These are phyloP conservation scores for Lasiosphaeria ovina DNA, from an alignment of 495 filamentous ascomycete genomes.

Conservation along the genomic window DNA sequence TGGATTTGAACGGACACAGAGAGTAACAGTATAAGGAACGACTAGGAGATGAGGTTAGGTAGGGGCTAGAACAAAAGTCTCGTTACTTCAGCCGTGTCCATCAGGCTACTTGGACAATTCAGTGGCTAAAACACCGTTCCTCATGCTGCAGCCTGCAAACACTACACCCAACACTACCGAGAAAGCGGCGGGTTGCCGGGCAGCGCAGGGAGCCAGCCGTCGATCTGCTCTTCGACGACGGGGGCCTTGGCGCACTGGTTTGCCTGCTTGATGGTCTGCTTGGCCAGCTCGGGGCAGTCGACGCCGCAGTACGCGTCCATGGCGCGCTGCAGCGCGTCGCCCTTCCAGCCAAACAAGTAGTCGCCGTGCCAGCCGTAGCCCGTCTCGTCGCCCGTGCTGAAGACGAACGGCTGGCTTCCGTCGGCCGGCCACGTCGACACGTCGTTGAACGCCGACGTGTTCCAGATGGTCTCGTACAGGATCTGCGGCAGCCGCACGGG, in stretches of 20 bases:
- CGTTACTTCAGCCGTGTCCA: no score
- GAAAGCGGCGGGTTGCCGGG: conserved; percentile 5
- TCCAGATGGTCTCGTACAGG: conserved; percentile 42
- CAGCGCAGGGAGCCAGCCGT: conserved; percentile 25
- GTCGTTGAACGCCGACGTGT: conserved; percentile 37
- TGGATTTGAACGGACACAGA: no score
- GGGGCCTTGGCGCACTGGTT: conserved; percentile 32
- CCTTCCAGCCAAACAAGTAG: conserved; percentile 40
- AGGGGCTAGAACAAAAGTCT: no score
- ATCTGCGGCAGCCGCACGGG: conserved; percentile 34
- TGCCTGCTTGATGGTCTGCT: conserved; percentile 30
- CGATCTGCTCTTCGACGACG: conserved; percentile 31
- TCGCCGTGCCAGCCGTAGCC: conserved; percentile 40
- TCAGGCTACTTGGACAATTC: no score
- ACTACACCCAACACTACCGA: no score
- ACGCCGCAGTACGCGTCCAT: conserved; percentile 37
- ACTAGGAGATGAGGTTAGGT: no score
- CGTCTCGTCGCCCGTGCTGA: conserved; percentile 37
- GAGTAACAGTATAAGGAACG: no score
- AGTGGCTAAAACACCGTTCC: no score
- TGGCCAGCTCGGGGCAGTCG: conserved; percentile 32
- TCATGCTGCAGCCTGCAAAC: no score
- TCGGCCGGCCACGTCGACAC: conserved; percentile 37
- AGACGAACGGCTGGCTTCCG: conserved; percentile 41
- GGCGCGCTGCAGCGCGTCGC: conserved; percentile 34